These are phyloP conservation scores for Clonostachys solani DNA, from an alignment of 2,329 filamentous ascomycete genomes.

Conservation along the genomic window DNA sequence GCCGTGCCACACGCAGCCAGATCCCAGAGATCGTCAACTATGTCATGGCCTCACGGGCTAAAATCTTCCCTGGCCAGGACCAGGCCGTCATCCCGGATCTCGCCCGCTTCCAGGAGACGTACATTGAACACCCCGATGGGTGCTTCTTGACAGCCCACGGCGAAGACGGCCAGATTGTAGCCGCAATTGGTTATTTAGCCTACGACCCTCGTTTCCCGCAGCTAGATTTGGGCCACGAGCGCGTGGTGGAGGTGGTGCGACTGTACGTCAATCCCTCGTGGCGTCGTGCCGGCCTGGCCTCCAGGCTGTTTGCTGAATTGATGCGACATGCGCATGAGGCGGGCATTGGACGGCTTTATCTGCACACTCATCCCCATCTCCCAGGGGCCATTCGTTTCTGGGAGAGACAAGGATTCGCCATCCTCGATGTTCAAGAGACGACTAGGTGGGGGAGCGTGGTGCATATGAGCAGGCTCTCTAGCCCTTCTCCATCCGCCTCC, in stretches of 20 bases:
- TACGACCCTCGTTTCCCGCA: conserved; percentile 17
- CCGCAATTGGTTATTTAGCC: conserved; percentile 14
- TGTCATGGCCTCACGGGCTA: no score
- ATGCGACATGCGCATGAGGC: conserved; percentile 6
- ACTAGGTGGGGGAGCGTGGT: conserved; percentile 11
- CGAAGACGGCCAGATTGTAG: conserved; percentile 8
- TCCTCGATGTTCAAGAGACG: conserved; percentile 13
- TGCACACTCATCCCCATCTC: conserved; percentile 20
- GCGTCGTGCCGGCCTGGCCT: conserved; percentile 18
- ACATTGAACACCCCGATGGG: conserved; percentile 12
- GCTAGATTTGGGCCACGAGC: conserved; percentile 7
- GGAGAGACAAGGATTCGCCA: conserved; percentile 13
- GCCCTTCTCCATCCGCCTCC: no score
- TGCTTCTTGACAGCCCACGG: conserved; percentile 11
- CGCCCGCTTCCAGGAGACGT: conserved; percentile 9
- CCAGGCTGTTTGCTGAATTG: conserved; percentile 10
- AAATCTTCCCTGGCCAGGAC: neutral
- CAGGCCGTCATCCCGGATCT: conserved; percentile 2
- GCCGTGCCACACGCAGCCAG: no score
- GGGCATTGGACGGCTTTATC: conserved; percentile 13
- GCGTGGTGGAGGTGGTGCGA: conserved; percentile 15
- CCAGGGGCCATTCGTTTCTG: conserved; percentile 15
- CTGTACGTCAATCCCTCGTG: conserved; percentile 15
- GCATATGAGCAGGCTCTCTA: no score
- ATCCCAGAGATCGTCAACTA: no score